A percentile compares a stretch with the other conserved stretches of the same genome.
These are phyloP conservation scores for Saccharomyces pastorianus DNA, from an alignment of 1,139 yeast species.

Conservation along the genomic window DNA sequence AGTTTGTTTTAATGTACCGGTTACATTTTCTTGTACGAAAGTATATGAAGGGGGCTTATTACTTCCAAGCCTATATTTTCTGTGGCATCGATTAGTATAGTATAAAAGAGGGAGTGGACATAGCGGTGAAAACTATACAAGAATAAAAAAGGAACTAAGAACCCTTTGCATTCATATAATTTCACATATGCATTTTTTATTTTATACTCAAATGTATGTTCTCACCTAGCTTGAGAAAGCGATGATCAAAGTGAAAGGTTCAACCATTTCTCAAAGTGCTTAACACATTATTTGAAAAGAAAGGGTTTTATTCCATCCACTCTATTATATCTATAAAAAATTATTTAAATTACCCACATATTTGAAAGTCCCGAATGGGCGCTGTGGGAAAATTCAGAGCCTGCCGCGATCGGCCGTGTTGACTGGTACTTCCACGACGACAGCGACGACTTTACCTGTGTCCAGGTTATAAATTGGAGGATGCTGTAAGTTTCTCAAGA, in stretches of 20 bases:
- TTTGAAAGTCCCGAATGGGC: background rate
- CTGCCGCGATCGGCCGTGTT: background rate
- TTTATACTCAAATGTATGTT: background rate
- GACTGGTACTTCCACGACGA: constrained; percentile 38
- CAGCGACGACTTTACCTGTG: constrained; percentile 56
- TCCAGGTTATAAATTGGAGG: constrained; percentile 44
- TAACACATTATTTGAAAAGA: too few relatives aligned
- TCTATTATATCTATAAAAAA: background rate
- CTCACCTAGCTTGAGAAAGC: background rate
- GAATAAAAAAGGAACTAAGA: background rate
- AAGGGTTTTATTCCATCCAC: too few relatives aligned
- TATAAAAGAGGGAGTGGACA: background rate
- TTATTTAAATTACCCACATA: background rate
- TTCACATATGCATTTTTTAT: background rate
- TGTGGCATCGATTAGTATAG: background rate
- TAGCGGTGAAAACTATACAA: background rate
- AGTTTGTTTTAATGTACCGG: background rate
- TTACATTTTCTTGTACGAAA: background rate
- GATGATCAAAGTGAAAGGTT: background rate
- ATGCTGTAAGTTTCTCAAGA: constrained; percentile 46
- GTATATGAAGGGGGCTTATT: background rate
- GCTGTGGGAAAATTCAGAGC: background rate
- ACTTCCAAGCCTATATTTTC: background rate
- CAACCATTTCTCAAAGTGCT: too few relatives aligned
- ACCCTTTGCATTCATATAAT: too few relatives aligned